Base-by-base conservation (phyloP, 495 filamentous ascomycete genomes). In the Monascus purpureus region DNA sequence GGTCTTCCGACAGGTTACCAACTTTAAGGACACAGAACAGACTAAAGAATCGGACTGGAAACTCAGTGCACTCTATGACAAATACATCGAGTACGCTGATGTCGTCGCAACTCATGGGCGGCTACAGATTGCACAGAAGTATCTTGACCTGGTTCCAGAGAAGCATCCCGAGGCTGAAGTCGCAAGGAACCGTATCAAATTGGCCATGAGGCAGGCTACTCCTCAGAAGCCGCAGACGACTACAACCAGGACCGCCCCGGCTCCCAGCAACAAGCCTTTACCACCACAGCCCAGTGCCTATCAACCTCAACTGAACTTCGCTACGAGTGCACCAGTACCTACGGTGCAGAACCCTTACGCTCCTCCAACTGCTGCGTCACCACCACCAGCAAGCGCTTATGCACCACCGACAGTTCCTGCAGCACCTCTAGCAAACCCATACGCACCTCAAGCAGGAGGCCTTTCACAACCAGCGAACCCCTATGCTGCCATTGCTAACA, bases 31-130 rank as follows among this genome's bases (percentile, higher is more conserved):
- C 47, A 62, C 63, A 4, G 85, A 95, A 37, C 71, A 66, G 35
- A 60, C 59, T 31, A 67, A 73, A 22, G 57, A 63, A 3, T 73
- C 76, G 0, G 84, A 75, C 32, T 99, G 92, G 92, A 93, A 92
- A 57, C 76, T 99, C 28, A 68, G 70, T 26, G 63, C 74, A 1
- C 66, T 99, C 24, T 99, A 99, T 49, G 80, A 86, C 48, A 93
- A 92, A 58, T 99, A 99, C 45, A 77, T 75, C 13, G 88, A 99
- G 60, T 99, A 95, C 55, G 87, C 90, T 7, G 90, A 96, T 48
- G 80, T 99, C 43, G 77, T 90, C 34, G 83, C 90, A 25, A 74
- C 83, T 6, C 84, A 95, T 46, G 90, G 92, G 13, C 79, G 90
- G 25, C 58, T 99, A 23, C 66, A 76, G 16, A 67, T 86, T 44